phyloP scores from a whole-genome alignment of 2,329 filamentous ascomycete species.

The Xylaria sp. region DNA sequence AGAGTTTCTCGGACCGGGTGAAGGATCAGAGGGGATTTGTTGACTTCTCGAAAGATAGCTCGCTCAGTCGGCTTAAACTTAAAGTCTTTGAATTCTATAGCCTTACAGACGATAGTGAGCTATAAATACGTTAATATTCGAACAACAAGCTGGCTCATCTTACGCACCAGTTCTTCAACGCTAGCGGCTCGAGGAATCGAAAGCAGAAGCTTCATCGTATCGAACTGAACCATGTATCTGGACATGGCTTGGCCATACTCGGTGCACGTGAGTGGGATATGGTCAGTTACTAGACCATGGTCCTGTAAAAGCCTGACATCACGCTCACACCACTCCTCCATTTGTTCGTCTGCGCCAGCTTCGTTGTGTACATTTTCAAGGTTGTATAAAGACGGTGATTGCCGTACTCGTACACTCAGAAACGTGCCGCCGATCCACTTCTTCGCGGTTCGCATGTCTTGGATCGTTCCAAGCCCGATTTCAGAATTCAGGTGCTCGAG shows the following conservation, averaged over 20 bases:
- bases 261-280: conserved; percentile 68
- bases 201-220: conserved; percentile 80
- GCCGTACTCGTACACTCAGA: conserved; percentile 76
- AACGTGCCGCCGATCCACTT: conserved; percentile 83
- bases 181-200: conserved; percentile 69
- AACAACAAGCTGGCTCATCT: neutral
- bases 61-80: conserved; percentile 78
- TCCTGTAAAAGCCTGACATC: conserved; percentile 74
- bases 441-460: conserved; percentile 71
- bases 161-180: conserved; percentile 74
- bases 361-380: conserved; percentile 64
- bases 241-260: conserved; percentile 85
- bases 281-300: conserved; percentile 64
- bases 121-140: conserved; percentile 50
- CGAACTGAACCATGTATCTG: conserved; percentile 81
- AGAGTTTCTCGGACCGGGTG: conserved; percentile 78
- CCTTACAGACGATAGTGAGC: conserved; percentile 74
- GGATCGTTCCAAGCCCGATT: conserved; percentile 79
- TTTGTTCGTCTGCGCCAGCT: conserved; percentile 67
- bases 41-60: conserved; percentile 75
- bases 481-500: conserved; percentile 89
- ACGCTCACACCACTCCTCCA: conserved; percentile 77
- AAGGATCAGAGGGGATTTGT: conserved; percentile 74
- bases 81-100: conserved; percentile 77
- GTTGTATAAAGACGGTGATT: conserved; percentile 78